Evolutionary conservation across 345 rosid species (phyloP), one percentile per base, ranked within the genome.

Genomic region (Arabis alpina): DNA sequence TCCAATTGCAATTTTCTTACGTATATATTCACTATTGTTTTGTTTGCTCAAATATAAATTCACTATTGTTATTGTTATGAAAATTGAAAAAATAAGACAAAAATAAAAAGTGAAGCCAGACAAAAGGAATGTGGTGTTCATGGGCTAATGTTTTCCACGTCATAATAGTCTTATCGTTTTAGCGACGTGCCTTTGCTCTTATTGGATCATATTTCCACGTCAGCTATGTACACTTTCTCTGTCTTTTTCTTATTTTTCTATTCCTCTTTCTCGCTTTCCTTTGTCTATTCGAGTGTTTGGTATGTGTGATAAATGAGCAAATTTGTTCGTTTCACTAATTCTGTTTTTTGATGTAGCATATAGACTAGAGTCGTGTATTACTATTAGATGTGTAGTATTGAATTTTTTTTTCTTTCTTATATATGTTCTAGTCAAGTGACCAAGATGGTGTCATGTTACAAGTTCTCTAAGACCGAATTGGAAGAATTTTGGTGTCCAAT

Each of bases 141-240:
- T 75, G 75, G 75, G 75, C 65, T 34, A 6, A 0, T 54, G 70
- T 69, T 47, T 28, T 39, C 74, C 79, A 75, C 64, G 59, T 68
- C 52, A 45, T 14, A 8, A 28, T 9, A 62, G 27, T 36, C 64
- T 75, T 62, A 68, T 61, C 73, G 36, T 39, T 68, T 61, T 54
- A 19, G 78, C 58, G 41, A 59, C 50, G 15, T 47, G 8, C 9
- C 58, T 67, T 43, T 47, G 40, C 45, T 28, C 13, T 62, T 48
- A 75, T 68, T 74, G 73, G 73, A 58, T 3, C 3, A 59, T 10
- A 41, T 0, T 16, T 50, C 40, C 56, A 72, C 40, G 24, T 72
- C 76, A 71, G 23, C 3, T 32, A 4, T 11, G 2, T 45, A 15
- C 13, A 10, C 43, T 49, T 4, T 48, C 32, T 64, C 13, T 5